A percentile compares a stretch with the other conserved stretches of the same genome.
These are phyloP conservation scores for Tetrahymena elliotti DNA, from an alignment of 73 alveolate species.

Conservation along the genomic window DNA sequence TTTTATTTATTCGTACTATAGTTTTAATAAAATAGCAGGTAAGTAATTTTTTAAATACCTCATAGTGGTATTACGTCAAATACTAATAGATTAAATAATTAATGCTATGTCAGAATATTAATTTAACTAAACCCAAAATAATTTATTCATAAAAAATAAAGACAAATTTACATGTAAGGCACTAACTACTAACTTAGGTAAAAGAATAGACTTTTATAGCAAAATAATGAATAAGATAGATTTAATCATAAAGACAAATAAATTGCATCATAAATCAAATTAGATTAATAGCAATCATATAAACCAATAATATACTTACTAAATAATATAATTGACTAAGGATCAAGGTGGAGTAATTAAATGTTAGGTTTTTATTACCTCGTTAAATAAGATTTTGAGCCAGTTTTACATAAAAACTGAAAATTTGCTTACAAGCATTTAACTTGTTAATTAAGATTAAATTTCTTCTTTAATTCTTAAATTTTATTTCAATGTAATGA, in stretches of 20 bases:
- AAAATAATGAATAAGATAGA: not conserved
- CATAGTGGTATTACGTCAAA: not conserved
- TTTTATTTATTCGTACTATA: not conserved
- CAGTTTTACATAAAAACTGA: not conserved
- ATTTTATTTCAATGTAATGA: too few relatives aligned
- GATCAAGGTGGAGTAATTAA: not conserved
- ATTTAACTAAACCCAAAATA: not conserved
- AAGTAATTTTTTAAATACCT: not conserved
- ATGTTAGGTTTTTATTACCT: too few relatives aligned
- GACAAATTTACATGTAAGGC: too few relatives aligned
- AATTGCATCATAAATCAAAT: not conserved
- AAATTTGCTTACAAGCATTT: not conserved
- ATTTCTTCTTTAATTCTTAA: not conserved
- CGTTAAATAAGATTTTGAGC: not conserved
- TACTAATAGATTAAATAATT: too few relatives aligned
- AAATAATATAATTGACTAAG: too few relatives aligned
- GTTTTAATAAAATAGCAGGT: too few relatives aligned
- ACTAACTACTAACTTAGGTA: too few relatives aligned
- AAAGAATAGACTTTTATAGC: not conserved
- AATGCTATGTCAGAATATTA: not conserved
- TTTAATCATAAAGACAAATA: not conserved
- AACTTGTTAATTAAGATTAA: too few relatives aligned
- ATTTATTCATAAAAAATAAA: too few relatives aligned
- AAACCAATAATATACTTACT: too few relatives aligned
- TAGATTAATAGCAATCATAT: not conserved